These are phyloP conservation scores for Yarrowia hollandica DNA, from an alignment of 805 yeast genomes.

Conservation along the genomic window DNA sequence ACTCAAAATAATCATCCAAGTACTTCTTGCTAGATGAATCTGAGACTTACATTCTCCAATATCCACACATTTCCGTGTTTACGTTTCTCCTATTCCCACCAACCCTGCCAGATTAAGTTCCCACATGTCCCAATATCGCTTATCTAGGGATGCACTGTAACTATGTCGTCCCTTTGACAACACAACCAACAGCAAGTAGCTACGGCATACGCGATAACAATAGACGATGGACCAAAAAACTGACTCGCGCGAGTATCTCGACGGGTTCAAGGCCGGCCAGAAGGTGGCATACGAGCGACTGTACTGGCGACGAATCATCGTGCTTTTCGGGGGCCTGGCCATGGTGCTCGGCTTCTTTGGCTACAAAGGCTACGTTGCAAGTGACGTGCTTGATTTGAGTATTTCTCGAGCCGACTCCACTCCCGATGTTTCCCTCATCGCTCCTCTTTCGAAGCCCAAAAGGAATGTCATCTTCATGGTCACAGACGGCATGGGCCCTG, in stretches of 20 bases:
- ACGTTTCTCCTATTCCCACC: neutral
- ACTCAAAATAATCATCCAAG: too few relatives aligned
- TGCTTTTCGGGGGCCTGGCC: slow-evolving; percentile 26
- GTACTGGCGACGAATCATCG: slow-evolving; percentile 26
- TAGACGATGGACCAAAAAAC: slow-evolving; percentile 4
- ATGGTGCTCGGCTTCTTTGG: slow-evolving; percentile 21
- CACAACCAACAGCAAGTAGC: too few relatives aligned
- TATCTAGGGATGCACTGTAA: slow-evolving; percentile 22
- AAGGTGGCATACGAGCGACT: slow-evolving; percentile 28
- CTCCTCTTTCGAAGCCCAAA: slow-evolving; percentile 42
- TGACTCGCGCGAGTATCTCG: slow-evolving; percentile 24
- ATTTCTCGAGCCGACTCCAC: neutral
- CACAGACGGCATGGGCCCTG: slow-evolving; percentile 95
- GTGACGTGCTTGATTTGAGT: neutral
- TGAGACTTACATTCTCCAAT: too few relatives aligned
- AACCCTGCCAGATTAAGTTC: neutral
- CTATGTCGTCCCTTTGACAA: neutral
- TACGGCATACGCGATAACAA: neutral
- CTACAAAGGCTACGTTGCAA: slow-evolving; percentile 9
- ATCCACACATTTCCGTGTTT: neutral
- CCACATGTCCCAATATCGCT: slow-evolving; percentile 25
- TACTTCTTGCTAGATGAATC: too few relatives aligned
- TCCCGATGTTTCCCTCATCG: neutral
- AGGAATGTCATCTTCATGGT: slow-evolving; percentile 84
- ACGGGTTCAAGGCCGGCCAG: slow-evolving; percentile 29